Percentiles rank a stretch among this genome's conserved stretches.
phyloP scores from a whole-genome alignment of 2,329 filamentous ascomycete genomes.

The Pezicula carpinea region DNA sequence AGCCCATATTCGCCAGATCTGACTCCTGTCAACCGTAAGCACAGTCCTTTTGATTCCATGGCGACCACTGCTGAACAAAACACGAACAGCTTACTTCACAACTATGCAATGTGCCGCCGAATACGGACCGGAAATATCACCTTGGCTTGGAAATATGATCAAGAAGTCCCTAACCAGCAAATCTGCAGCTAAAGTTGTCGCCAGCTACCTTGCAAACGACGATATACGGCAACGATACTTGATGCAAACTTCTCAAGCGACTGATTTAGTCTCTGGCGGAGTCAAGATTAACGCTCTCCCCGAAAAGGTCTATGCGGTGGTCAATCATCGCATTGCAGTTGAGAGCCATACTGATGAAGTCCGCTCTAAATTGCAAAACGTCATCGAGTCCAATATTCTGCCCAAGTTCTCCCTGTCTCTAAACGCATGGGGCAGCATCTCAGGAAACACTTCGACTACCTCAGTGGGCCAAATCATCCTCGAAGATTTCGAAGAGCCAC shows the following conservation, averaged over 20 bases:
- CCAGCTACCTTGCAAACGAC: constrained; percentile 12
- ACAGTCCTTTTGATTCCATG: constrained; percentile 26
- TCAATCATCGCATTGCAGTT: constrained; percentile 48
- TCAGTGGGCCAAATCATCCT: constrained; percentile 33
- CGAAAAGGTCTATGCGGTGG: constrained; percentile 44
- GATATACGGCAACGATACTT: constrained; percentile 37
- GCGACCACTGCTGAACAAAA: constrained; percentile 17
- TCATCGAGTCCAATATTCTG: constrained; percentile 44
- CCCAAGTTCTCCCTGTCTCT: constrained; percentile 25
- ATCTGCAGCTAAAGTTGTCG: constrained; percentile 13
- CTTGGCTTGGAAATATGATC: constrained; percentile 14
- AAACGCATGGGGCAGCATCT: constrained; percentile 38
- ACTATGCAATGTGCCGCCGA: constrained; percentile 18
- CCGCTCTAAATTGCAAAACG: constrained; percentile 36
- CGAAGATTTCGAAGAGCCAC: constrained; percentile 23
- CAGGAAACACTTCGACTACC: constrained; percentile 14
- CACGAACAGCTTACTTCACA: constrained; percentile 14
- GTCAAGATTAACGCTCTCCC: constrained; percentile 56
- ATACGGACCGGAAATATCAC: constrained; percentile 10
- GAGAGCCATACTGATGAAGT: constrained; percentile 13
- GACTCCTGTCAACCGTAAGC: constrained; percentile 10
- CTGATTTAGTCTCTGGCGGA: constrained; percentile 49
- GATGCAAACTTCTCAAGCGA: constrained; percentile 53
- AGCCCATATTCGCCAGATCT: constrained; percentile 49
- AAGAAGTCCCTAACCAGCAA: constrained; percentile 13